Evolutionary conservation across 495 filamentous ascomycete genomes (phyloP).

Genomic region (Friedmanniomyces endolithicus): DNA sequence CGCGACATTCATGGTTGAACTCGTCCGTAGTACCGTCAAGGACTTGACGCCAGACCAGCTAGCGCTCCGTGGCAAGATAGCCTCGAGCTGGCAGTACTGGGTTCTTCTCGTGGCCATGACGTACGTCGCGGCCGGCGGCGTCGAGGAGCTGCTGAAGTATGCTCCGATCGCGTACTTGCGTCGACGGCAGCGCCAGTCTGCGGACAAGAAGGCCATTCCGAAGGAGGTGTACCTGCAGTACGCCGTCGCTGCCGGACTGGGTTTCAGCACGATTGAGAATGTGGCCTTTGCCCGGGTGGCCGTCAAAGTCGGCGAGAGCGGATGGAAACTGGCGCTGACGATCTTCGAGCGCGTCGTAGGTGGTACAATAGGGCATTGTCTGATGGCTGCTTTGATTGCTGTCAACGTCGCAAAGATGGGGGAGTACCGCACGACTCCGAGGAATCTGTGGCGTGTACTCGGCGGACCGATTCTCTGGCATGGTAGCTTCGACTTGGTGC

Average conservation of each 20-base stretch:
- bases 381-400: neutral
- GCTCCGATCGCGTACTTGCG: constrained; percentile 2
- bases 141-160: constrained; percentile 7
- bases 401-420: constrained; percentile 1
- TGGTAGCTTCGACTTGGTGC: neutral
- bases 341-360: constrained; percentile 2
- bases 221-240: constrained; percentile 3
- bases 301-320: neutral
- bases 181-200: neutral
- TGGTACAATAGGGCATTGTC: neutral
- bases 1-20: neutral
- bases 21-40: neutral
- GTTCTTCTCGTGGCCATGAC: neutral
- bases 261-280: constrained; percentile 7
- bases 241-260: constrained; percentile 1
- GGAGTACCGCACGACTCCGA: neutral
- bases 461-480: neutral
- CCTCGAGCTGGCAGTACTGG: neutral
- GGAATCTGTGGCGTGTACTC: neutral
- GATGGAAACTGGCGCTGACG: neutral
- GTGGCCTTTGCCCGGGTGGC: neutral
- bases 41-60: neutral
- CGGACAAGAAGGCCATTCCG: neutral
- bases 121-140: neutral
- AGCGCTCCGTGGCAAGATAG: neutral